Evolutionary conservation across 2,329 filamentous ascomycete species (phyloP).

Genomic region (Microdochium trichocladiopsis): DNA sequence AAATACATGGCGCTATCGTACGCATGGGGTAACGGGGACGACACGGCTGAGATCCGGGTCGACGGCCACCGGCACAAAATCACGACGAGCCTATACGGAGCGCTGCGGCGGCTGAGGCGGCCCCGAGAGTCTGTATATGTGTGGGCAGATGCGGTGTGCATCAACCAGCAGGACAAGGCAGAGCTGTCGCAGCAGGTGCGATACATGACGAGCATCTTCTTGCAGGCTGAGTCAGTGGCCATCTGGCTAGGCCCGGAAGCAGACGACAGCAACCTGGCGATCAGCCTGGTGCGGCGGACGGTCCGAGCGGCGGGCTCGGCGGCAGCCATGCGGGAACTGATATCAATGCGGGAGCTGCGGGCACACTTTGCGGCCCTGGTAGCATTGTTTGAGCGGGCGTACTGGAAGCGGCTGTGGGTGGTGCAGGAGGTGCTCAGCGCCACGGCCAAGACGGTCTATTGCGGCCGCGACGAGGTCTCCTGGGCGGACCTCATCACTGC

Average conservation of each 20-base stretch:
- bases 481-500: constrained; percentile 11
- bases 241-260: constrained; percentile 12
- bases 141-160: constrained; percentile 20
- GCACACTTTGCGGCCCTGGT: constrained; percentile 13
- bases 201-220: constrained; percentile 11
- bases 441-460: constrained; percentile 11
- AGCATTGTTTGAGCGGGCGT: constrained; percentile 23
- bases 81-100: constrained; percentile 10
- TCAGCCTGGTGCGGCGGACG: constrained; percentile 6
- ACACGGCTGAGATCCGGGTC: constrained; percentile 7
- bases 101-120: constrained; percentile 9
- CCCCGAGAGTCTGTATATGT: constrained; percentile 4
- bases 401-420: constrained; percentile 26
- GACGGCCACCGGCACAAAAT: constrained; percentile 7
- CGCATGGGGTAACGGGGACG: constrained; percentile 21
- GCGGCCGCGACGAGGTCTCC: constrained; percentile 11
- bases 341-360: constrained; percentile 3
- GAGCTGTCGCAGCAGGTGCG: constrained; percentile 8
- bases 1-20: constrained; percentile 23
- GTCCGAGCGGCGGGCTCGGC: neutral
- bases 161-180: constrained; percentile 12
- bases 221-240: constrained; percentile 7
- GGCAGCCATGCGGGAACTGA: constrained; percentile 4
- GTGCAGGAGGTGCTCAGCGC: constrained; percentile 22
- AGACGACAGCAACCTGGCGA: constrained; percentile 7